Conservation (phyloP, 495 filamentous ascomycete genomes). For the Penicillium odoratum region DNA sequence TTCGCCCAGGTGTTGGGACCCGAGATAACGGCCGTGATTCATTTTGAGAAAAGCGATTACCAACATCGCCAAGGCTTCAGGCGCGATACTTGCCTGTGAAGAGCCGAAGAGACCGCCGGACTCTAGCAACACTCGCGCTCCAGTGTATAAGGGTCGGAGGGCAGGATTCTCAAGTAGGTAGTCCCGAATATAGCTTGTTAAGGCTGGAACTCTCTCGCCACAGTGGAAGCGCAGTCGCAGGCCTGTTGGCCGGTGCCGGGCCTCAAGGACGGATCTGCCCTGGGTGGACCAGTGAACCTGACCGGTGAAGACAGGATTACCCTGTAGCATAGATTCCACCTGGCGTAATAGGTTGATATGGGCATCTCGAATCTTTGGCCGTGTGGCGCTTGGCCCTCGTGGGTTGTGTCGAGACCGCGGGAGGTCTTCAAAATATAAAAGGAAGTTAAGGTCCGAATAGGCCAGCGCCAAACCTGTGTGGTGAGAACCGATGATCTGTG, state of each 20-base stretch:
- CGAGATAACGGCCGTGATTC: slow-evolving; percentile 34
- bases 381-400: slow-evolving; percentile 36
- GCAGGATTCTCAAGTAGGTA: slow-evolving; percentile 51
- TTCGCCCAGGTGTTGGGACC: slow-evolving; percentile 29
- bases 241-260: slow-evolving; percentile 45
- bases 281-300: slow-evolving; percentile 17
- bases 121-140: slow-evolving; percentile 50
- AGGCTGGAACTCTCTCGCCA: slow-evolving; percentile 30
- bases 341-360: slow-evolving; percentile 23
- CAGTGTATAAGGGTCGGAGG: slow-evolving; percentile 48
- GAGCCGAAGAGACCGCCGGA: slow-evolving; percentile 47
- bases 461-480: slow-evolving; percentile 51
- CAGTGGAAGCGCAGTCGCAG: slow-evolving; percentile 49
- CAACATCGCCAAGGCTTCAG: slow-evolving; percentile 55
- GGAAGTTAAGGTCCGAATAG: slow-evolving; percentile 54
- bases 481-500: slow-evolving; percentile 52
- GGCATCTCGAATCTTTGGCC: slow-evolving; percentile 26
- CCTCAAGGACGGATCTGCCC: slow-evolving; percentile 27
- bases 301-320: slow-evolving; percentile 12
- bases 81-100: slow-evolving; percentile 43
- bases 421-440: slow-evolving; percentile 29
- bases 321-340: slow-evolving; percentile 23
- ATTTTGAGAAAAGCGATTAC: slow-evolving; percentile 54
- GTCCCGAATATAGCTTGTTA: slow-evolving; percentile 41
- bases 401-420: slow-evolving; percentile 17